These are phyloP conservation scores for Beauveria rudraprayagi DNA, from an alignment of 2,329 filamentous ascomycete genomes.

Conservation along the genomic window DNA sequence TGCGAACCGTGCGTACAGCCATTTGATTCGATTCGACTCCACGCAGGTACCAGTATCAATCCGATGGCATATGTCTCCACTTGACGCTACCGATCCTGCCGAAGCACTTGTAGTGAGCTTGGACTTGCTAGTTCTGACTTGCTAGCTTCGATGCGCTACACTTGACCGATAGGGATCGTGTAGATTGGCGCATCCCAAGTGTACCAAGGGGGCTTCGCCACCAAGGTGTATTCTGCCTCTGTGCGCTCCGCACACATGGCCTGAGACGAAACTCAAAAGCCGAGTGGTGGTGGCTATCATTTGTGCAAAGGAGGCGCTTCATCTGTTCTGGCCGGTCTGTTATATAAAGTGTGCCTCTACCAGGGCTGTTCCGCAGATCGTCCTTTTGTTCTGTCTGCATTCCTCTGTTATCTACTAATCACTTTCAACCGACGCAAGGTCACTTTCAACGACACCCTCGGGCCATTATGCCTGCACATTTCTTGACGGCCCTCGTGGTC, in stretches of 20 bases:
- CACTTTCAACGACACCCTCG: neutral
- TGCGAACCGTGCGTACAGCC: neutral
- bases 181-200: neutral
- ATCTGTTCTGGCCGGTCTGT: too few species aligned
- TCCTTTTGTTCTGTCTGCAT: neutral
- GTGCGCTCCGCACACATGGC: neutral
- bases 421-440: neutral
- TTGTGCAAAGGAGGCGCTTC: neutral
- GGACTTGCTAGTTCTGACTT: neutral
- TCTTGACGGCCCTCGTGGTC: neutral
- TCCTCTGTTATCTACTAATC: neutral
- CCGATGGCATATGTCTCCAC: neutral
- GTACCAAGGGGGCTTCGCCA: neutral
- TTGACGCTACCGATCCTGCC: too few species aligned
- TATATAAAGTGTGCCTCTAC: neutral
- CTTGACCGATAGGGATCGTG: neutral
- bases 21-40: neutral
- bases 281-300: neutral
- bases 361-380: neutral
- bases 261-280: conserved; percentile 2
- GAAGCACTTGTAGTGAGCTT: neutral
- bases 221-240: neutral
- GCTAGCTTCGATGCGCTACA: neutral
- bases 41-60: neutral
- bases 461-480: neutral